Evolutionary conservation across 2,329 filamentous ascomycete species (phyloP).

Genomic region (Hypoxylon sp.): DNA sequence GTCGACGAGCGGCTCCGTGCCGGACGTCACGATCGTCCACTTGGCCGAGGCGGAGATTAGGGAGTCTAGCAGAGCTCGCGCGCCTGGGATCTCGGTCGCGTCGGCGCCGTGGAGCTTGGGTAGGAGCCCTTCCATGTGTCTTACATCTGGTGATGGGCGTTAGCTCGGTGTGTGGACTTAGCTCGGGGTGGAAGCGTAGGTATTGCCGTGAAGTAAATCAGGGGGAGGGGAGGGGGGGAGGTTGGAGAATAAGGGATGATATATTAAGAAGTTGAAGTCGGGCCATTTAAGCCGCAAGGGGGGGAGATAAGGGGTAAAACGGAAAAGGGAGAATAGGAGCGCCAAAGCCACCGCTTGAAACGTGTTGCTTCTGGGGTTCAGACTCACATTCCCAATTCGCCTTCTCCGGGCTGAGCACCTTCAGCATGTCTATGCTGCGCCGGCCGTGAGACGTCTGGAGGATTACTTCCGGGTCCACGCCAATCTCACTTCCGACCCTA

Average conservation of each 20-base stretch:
- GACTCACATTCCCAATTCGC: slow-evolving; percentile 92
- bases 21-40: slow-evolving; percentile 90
- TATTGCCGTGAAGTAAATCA: slow-evolving; percentile 22
- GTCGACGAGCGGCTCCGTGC: slow-evolving; percentile 73
- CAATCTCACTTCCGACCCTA: slow-evolving; percentile 85
- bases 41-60: slow-evolving; percentile 72
- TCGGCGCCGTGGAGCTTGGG: slow-evolving; percentile 81
- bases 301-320: slow-evolving; percentile 14
- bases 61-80: slow-evolving; percentile 74
- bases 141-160: slow-evolving; percentile 71
- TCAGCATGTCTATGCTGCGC: slow-evolving; percentile 86
- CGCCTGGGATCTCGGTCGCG: slow-evolving; percentile 87
- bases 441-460: slow-evolving; percentile 92
- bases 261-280: not conserved
- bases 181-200: slow-evolving; percentile 1
- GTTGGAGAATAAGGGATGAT: slow-evolving; percentile 5
- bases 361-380: slow-evolving; percentile 22
- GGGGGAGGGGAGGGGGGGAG: slow-evolving; percentile 8
- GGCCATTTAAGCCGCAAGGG: slow-evolving; percentile 25
- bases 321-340: slow-evolving; percentile 9
- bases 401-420: slow-evolving; percentile 81
- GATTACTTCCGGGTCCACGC: slow-evolving; percentile 85
- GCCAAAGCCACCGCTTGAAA: slow-evolving; percentile 9
- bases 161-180: not conserved
- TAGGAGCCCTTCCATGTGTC: slow-evolving; percentile 79